Base-by-base conservation (phyloP, 2,329 filamentous ascomycete genomes). In the Pseudocercospora crystallina region DNA sequence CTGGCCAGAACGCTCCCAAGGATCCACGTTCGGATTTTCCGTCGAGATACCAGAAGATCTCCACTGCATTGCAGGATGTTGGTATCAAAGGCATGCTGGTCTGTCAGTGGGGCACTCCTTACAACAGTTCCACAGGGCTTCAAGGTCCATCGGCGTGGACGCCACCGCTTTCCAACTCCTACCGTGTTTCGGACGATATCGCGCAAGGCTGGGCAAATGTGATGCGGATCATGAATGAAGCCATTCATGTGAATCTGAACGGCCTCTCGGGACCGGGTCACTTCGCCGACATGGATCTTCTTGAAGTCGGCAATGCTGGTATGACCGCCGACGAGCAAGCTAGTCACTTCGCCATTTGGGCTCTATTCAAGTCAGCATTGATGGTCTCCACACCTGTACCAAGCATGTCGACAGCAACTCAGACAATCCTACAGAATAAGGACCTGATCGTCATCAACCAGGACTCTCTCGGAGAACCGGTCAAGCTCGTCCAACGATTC, bases 381-480 rank as follows among this genome's bases (percentile, higher is more conserved):
- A 59, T 65, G 56, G 46, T 66, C n/a, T 63, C 61, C 1, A 59
- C 57, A 5, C 35, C 43, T 17, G 41, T 57, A 1, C 47, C 49
- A 10, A 40, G 34, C 8, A 57, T 65, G 40, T 59, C 59, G 10
- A 42, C 46, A 11, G 47, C 53, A 5, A 61, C 61, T 3, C 43
- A 53, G 14, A 46, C 51, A 15, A 62, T 72, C 40, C 52, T 74
- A 40, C 69, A 68, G 1, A 82, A 83, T 63, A 68, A 72, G 20
- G 80, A 81, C 47, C 74, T 81, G 15, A 78, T 84, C 17, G 75
- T 75, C 0, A 78, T 81, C 60, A 83, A 83, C 57, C 80, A 84
- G 57, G 81, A 84, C 58, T 52, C 74, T 0, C 64, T 83, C 0
- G 79, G 73, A 0, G 66, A 75, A 46, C 77, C 80, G 38, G 78